Percentiles rank a stretch among this genome's conserved stretches.
Evolutionary conservation across 225 moss, liverwort and hornwort species (phyloP).

Genomic region (Physcomitrium patens): DNA sequence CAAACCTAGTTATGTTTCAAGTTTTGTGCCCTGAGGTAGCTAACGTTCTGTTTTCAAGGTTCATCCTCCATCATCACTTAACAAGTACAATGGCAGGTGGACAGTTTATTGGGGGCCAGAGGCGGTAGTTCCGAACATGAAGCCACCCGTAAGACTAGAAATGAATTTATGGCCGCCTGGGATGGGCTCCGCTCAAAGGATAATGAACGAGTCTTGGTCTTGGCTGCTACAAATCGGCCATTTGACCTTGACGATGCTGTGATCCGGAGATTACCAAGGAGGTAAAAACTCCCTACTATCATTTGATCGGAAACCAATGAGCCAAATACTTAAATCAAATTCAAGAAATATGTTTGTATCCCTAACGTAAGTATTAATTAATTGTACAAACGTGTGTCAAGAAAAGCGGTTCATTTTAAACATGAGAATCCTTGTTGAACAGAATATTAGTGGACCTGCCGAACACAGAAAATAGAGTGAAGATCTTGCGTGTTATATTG

Average conservation of each 20-base stretch:
- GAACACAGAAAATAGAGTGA: conserved; percentile 78
- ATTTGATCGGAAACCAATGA: neutral
- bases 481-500: conserved; percentile 92
- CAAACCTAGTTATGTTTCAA: neutral
- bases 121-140: conserved; percentile 98
- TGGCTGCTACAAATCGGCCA: conserved; percentile 96
- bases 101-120: conserved; percentile 88
- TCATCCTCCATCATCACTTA: conserved; percentile 17
- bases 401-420: conserved; percentile 23
- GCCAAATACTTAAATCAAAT: neutral
- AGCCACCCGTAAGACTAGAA: conserved; percentile 95
- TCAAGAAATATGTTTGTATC: neutral
- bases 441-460: conserved; percentile 98
- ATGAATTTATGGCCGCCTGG: conserved; percentile 99
- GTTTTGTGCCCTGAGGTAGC: conserved; percentile 7
- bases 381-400: neutral
- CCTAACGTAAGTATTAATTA: neutral
- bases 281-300: conserved; percentile 40
- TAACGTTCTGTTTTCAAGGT: neutral
- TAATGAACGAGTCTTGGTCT: conserved; percentile 88
- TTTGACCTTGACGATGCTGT: conserved; percentile 98
- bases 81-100: conserved; percentile 63
- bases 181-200: conserved; percentile 97
- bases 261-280: conserved; percentile 93
- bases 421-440: conserved; percentile 28